phyloP scores from a whole-genome alignment of 495 filamentous ascomycete species.

The Xylaria telfairii region DNA sequence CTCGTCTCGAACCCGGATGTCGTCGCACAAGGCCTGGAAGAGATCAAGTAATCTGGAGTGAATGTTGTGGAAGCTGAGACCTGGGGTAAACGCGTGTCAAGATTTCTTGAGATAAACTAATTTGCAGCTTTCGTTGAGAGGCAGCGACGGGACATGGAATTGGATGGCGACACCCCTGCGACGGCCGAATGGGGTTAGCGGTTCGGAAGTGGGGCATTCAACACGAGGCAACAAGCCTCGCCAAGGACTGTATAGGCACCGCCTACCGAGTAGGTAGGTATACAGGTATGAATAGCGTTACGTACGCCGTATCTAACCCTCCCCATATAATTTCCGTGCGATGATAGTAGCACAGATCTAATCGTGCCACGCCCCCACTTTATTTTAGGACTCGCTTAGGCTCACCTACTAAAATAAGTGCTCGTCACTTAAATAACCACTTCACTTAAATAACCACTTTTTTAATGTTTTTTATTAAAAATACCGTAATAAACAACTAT shows the following conservation, averaged over 20 bases:
- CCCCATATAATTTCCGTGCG: no score
- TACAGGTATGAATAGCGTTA: no score
- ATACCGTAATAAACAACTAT: no score
- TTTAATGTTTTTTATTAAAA: no score
- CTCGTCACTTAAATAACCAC: no score
- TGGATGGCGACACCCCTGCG: constrained; percentile 13
- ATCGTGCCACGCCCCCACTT: no score
- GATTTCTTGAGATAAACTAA: constrained; percentile 23
- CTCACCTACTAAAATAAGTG: no score
- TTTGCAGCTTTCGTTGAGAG: constrained; percentile 9
- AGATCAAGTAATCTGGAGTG: background rate
- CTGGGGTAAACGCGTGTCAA: constrained; percentile 6
- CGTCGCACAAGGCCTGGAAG: constrained; percentile 23
- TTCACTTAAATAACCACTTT: no score
- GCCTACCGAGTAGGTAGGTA: no score
- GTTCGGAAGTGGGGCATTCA: background rate
- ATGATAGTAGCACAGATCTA: no score
- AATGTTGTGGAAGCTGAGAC: constrained; percentile 1
- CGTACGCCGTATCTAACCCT: no score
- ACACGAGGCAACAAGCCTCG: constrained; percentile 15
- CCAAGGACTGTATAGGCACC: background rate
- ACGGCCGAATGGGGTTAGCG: constrained; percentile 10
- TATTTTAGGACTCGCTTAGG: no score
- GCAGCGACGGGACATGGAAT: constrained; percentile 3
- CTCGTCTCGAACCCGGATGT: constrained; percentile 9